These are phyloP conservation scores for Westerdykella aurantiaca DNA, from an alignment of 2,329 filamentous ascomycete genomes.

Conservation along the genomic window DNA sequence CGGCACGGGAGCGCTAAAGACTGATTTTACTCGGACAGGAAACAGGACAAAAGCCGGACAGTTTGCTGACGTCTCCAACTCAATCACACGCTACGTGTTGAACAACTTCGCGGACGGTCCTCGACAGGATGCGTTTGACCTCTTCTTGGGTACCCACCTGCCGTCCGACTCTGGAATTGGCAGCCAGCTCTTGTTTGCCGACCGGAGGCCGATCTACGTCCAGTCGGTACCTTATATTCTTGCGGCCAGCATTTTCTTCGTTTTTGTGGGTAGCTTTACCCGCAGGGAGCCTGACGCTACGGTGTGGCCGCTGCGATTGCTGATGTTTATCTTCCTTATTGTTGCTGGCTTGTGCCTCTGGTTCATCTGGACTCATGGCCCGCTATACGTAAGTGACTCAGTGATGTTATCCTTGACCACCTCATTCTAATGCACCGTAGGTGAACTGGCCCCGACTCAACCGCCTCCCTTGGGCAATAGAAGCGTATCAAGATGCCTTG, in stretches of 20 bases:
- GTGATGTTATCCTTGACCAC: background rate
- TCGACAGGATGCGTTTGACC: conserved; percentile 88
- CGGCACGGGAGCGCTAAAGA: conserved; percentile 95
- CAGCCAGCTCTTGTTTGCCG: conserved; percentile 69
- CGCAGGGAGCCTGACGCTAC: conserved; percentile 64
- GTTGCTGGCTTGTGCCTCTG: conserved; percentile 65
- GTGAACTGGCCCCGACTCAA: conserved; percentile 98
- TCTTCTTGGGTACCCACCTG: conserved; percentile 84
- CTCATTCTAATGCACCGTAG: conserved; percentile 41
- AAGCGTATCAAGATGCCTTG: conserved; percentile 84
- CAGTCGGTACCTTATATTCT: conserved; percentile 92
- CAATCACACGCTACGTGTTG: conserved; percentile 77
- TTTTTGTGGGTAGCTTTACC: conserved; percentile 69
- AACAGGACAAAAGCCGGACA: conserved; percentile 79
- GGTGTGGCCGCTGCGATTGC: conserved; percentile 74
- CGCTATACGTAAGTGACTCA: conserved; percentile 74
- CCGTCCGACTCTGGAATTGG: conserved; percentile 67
- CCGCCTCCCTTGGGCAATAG: conserved; percentile 75
- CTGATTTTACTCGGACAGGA: conserved; percentile 92
- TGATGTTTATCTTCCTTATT: conserved; percentile 70
- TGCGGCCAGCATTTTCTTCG: conserved; percentile 77
- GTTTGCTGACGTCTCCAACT: conserved; percentile 81
- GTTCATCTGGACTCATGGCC: conserved; percentile 79
- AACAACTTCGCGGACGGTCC: conserved; percentile 97
- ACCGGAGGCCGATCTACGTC: conserved; percentile 77